Base-by-base conservation (phyloP, 192 early-diverging fungal genomes). In the Lobosporangium transversale region DNA sequence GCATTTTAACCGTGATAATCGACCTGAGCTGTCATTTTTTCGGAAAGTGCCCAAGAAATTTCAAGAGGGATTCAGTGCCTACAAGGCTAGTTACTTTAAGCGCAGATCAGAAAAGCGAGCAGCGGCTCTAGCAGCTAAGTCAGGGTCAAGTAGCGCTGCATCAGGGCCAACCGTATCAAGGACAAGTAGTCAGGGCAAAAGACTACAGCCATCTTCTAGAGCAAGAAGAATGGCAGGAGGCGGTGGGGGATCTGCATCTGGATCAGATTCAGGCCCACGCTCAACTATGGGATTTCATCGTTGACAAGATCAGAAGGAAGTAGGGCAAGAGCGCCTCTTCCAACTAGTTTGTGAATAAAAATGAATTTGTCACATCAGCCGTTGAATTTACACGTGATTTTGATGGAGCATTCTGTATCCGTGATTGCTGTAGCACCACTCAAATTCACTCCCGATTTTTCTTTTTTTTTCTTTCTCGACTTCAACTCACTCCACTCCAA, bases 21-120 rank as follows among this genome's bases (percentile, higher is more conserved):
- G 66, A 15, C 83, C 81, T 31, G 75, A 83, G 58, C 35, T 88
- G 3, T 69, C 78, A 8, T 88, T 88, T 50, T 81, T 81, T 45
- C 64, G 69, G 15, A 85, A 81, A 45, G 81, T 88, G 15, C 86
- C 86, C 35, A 83, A 79, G 31, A 69, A 73, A 35, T 81, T 88
- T 44, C 84, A 86, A 48, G 86, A 88, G 26, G 86, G 84, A 2
- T 88, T 86, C 49, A 68, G 69, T 0, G 49, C 68, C 20, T 86
- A 86, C 66, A 68, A 81, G 51, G 66, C 79, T 17, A 81, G 80
- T n/a, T 86, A 86, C 53, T 73, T 82, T 32, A 68, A 37, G 32
- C 61, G 83, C n/a, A 82, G 75, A 43, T 79, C 71, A n/a, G 83
- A 79, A 47, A 73, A 79, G 24, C 53, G 68, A 20, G 81, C 68